phyloP scores from a whole-genome alignment of 768 basidiomycete genomes.

The Cantharellus cinnabarinus region DNA sequence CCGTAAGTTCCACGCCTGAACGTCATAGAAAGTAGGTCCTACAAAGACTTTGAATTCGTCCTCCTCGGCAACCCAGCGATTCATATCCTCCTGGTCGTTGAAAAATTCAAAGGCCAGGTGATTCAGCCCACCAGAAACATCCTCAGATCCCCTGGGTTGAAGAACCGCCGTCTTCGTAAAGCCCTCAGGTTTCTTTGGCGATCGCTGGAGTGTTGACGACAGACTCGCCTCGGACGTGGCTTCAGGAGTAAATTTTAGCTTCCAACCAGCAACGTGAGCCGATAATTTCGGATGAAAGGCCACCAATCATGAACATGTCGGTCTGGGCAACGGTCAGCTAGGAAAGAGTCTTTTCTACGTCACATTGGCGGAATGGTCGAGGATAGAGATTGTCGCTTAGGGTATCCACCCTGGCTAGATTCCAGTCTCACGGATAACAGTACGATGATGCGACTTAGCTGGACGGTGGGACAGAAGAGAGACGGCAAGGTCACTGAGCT shows the following conservation, averaged over 20 bases:
- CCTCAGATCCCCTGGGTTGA: conserved; percentile 14
- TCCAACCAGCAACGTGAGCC: background rate
- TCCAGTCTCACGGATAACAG: too few species aligned
- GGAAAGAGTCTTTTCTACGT: conserved; percentile 38
- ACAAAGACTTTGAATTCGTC: conserved; percentile 32
- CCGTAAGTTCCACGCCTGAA: conserved; percentile 12
- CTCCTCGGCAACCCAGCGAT: conserved; percentile 28
- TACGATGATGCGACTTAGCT: too few species aligned
- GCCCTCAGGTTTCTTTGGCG: conserved; percentile 40
- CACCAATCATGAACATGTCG: background rate
- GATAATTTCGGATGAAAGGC: background rate
- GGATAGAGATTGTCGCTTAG: background rate
- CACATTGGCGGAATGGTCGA: background rate
- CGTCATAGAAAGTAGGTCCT: conserved; percentile 29
- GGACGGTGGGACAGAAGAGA: too few species aligned
- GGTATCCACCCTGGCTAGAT: background rate
- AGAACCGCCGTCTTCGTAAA: conserved; percentile 19
- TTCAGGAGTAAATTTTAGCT: background rate
- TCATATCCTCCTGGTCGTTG: conserved; percentile 21
- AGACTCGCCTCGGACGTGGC: conserved; percentile 2
- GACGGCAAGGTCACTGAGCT: too few species aligned
- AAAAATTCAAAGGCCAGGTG: conserved; percentile 34
- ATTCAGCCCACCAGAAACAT: conserved; percentile 16
- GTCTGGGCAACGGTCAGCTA: conserved; percentile 49
- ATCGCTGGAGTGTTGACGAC: conserved; percentile 30